Percentiles rank a stretch among this genome's conserved stretches.
phyloP scores from a whole-genome alignment of 2,329 filamentous ascomycete genomes.

The Neonectria hederae region DNA sequence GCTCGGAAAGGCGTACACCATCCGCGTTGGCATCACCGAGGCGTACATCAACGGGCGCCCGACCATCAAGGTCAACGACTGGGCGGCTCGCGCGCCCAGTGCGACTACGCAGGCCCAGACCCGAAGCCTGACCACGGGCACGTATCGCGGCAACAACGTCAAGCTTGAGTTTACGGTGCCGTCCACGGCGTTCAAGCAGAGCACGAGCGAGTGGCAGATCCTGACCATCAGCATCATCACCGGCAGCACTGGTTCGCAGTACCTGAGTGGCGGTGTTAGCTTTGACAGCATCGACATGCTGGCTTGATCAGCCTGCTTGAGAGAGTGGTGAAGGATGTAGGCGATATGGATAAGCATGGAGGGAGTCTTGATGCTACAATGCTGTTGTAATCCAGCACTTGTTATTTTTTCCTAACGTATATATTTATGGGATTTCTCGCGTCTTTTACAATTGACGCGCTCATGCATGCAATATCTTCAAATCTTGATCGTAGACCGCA shows the following conservation, averaged over 20 bases:
- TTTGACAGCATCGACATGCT: constrained; percentile 43
- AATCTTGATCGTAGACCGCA: not conserved
- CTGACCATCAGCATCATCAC: constrained; percentile 44
- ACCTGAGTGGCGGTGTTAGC: constrained; percentile 43
- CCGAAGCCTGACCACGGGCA: constrained; percentile 46
- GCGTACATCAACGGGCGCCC: constrained; percentile 46
- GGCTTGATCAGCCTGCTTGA: not conserved
- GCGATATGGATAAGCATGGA: not conserved
- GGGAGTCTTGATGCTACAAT: not conserved
- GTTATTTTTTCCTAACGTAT: not conserved
- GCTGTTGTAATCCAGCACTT: not conserved
- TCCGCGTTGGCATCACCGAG: constrained; percentile 47
- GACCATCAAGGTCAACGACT: constrained; percentile 44
- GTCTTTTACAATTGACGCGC: not conserved
- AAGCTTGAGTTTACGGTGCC: constrained; percentile 43
- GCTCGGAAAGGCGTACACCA: constrained; percentile 38
- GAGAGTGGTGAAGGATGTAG: no score
- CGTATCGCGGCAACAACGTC: constrained; percentile 45
- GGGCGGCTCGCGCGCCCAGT: constrained; percentile 38
- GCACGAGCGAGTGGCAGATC: constrained; percentile 42
- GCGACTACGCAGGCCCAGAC: constrained; percentile 44
- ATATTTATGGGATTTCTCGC: not conserved
- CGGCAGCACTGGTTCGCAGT: constrained; percentile 40
- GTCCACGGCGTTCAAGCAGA: constrained; percentile 40
- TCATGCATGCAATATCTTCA: not conserved